Conservation (phyloP, 352 stramenopile genomes). For the Globisporangium spiculum region DNA sequence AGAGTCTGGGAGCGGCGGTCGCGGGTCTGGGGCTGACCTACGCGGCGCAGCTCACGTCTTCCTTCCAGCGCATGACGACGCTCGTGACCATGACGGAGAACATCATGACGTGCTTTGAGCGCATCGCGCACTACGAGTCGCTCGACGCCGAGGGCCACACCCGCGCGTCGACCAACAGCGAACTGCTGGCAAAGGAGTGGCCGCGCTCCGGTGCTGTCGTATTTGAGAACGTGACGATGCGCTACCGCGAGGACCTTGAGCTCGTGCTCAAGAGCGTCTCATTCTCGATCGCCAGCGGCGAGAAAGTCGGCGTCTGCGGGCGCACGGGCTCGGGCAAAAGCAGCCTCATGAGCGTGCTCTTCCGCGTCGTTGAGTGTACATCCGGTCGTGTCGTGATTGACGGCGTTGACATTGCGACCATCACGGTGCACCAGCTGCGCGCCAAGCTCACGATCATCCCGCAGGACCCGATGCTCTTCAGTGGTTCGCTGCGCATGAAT, state of each 20-base stretch:
- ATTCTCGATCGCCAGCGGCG: slow-evolving; percentile 20
- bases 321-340: slow-evolving; percentile 40
- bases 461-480: slow-evolving; percentile 89
- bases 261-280: slow-evolving; percentile 29
- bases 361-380: slow-evolving; percentile 32
- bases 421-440: slow-evolving; percentile 28
- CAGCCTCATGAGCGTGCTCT: slow-evolving; percentile 34
- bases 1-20: slow-evolving; percentile 22
- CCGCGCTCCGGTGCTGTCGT: slow-evolving; percentile 31
- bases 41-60: slow-evolving; percentile 81
- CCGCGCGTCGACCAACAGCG: slow-evolving; percentile 73
- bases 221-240: slow-evolving; percentile 49
- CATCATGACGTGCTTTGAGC: slow-evolving; percentile 90
- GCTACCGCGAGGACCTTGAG: slow-evolving; percentile 32
- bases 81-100: slow-evolving; percentile 90
- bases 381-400: slow-evolving; percentile 80
- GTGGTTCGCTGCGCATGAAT: slow-evolving; percentile 84
- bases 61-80: slow-evolving; percentile 88
- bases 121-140: slow-evolving; percentile 29
- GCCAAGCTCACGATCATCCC: slow-evolving; percentile 66
- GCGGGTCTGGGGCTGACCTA: slow-evolving; percentile 90
- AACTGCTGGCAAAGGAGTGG: slow-evolving; percentile 68
- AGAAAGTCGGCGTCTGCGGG: slow-evolving; percentile 34
- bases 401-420: slow-evolving; percentile 66
- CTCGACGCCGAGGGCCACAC: slow-evolving; percentile 47